phyloP scores from a whole-genome alignment of 495 filamentous ascomycete species.

The Clavariopsis aquatica region DNA sequence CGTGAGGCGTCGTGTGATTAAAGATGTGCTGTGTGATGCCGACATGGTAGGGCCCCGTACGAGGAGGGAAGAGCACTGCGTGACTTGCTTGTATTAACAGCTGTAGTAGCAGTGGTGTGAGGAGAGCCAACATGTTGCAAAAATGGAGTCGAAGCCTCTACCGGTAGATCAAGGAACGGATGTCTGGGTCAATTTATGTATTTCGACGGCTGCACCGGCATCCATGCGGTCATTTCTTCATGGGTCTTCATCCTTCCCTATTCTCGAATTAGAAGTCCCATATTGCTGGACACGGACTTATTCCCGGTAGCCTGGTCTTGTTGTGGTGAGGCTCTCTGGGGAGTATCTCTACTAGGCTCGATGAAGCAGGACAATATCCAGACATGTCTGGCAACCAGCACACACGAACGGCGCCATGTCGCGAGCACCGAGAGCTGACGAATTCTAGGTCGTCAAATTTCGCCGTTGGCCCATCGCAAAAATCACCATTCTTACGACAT shows the following conservation, averaged over 20 bases:
- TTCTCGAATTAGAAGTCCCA: not conserved
- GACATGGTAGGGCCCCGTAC: slow-evolving; percentile 21
- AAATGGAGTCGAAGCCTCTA: not conserved
- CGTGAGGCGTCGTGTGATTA: slow-evolving; percentile 30
- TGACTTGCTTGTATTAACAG: not conserved
- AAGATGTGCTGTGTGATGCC: slow-evolving; percentile 29
- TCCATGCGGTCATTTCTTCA: not conserved
- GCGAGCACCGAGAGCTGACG: too few species aligned
- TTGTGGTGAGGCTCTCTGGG: slow-evolving; percentile 2
- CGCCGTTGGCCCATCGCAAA: too few species aligned
- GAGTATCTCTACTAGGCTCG: not conserved
- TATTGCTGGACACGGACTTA: not conserved
- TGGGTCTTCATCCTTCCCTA: not conserved
- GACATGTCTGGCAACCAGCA: too few species aligned
- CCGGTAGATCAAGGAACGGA: not conserved
- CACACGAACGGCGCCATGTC: too few species aligned
- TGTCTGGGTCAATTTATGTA: not conserved
- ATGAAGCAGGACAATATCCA: not conserved
- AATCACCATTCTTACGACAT: too few species aligned
- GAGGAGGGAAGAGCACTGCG: slow-evolving; percentile 15
- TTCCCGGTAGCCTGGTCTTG: not conserved
- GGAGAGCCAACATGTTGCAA: not conserved
- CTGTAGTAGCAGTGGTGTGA: not conserved
- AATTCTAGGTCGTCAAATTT: too few species aligned
- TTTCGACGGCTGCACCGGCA: not conserved